A percentile compares a stretch with the other conserved stretches of the same genome.
Evolutionary conservation across 1,284 basidiomycete genomes (phyloP).

Genomic region (Anthracocystis walkeri): DNA sequence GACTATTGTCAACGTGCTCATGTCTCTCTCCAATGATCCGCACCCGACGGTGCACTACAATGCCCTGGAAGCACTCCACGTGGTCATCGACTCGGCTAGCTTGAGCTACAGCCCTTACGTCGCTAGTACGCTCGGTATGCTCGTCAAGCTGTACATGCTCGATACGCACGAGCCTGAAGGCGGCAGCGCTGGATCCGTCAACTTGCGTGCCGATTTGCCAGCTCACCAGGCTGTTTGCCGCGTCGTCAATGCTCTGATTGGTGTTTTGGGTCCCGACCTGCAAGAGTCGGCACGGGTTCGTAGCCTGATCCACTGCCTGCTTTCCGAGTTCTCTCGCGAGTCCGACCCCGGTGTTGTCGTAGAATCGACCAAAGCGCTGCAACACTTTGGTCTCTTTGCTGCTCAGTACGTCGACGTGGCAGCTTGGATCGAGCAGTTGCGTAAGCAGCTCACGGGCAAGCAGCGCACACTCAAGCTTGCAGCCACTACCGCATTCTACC

Average conservation of each 20-base stretch:
- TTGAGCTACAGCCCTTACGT: constrained; percentile 91
- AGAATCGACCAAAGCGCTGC: constrained; percentile 93
- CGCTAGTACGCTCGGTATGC: constrained; percentile 86
- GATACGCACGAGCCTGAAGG: constrained; percentile 95
- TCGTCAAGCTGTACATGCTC: constrained; percentile 88
- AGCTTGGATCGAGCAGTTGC: constrained; percentile 55
- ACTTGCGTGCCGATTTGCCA: constrained; percentile 88
- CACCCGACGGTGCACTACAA: constrained; percentile 97
- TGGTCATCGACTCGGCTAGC: constrained; percentile 91
- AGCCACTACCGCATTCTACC: constrained; percentile 94
- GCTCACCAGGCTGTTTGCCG: constrained; percentile 91
- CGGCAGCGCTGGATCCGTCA: constrained; percentile 81
- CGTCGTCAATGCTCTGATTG: constrained; percentile 91
- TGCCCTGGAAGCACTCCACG: constrained; percentile 85
- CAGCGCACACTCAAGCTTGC: constrained; percentile 84
- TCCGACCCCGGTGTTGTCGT: constrained; percentile 85
- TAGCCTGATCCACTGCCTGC: constrained; percentile 83
- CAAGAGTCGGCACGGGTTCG: constrained; percentile 85
- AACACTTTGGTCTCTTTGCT: constrained; percentile 96
- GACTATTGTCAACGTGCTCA: constrained; percentile 93
- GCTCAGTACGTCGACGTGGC: constrained; percentile 75
- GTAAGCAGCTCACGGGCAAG: constrained; percentile 47
- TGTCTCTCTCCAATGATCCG: constrained; percentile 94
- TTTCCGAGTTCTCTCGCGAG: constrained; percentile 86
- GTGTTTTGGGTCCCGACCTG: constrained; percentile 93